These are phyloP conservation scores for Wickerhamomyces tratensis DNA, from an alignment of 805 yeast genomes.

Conservation along the genomic window DNA sequence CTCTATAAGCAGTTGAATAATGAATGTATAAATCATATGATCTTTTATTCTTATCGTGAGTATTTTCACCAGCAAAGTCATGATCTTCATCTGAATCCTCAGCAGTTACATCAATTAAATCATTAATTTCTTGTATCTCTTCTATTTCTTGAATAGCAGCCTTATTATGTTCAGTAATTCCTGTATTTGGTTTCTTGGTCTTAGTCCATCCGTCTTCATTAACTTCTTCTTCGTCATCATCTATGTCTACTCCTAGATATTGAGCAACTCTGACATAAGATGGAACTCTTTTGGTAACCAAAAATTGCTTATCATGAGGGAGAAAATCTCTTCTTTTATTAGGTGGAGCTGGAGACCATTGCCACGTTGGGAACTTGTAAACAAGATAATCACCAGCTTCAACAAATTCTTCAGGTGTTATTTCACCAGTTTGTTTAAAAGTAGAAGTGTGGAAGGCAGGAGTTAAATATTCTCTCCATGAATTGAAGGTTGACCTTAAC, in stretches of 20 bases:
- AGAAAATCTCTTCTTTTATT: constrained; percentile 55
- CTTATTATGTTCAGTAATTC: constrained; percentile 3
- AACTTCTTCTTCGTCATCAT: constrained; percentile 25
- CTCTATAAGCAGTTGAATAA: constrained; percentile 91
- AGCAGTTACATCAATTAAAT: constrained; percentile 33
- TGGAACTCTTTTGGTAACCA: constrained; percentile 87
- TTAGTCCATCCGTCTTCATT: constrained; percentile 57
- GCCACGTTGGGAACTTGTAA: constrained; percentile 94
- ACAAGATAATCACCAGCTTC: constrained; percentile 89
- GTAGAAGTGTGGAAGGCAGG: constrained; percentile 86
- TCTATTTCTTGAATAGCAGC: neutral
- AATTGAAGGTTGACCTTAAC: constrained; percentile 70
- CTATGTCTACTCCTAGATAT: constrained; percentile 33
- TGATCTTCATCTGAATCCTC: constrained; percentile 28
- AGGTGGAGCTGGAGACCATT: constrained; percentile 63
- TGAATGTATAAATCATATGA: constrained; percentile 85
- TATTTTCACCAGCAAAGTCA: constrained; percentile 26
- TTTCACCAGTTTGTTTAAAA: constrained; percentile 78
- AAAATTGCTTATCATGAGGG: constrained; percentile 79
- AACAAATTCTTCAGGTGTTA: constrained; percentile 93
- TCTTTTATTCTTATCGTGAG: constrained; percentile 34
- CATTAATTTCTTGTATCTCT: constrained; percentile 26
- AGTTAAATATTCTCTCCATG: constrained; percentile 85
- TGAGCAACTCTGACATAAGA: constrained; percentile 61
- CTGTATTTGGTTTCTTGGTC: constrained; percentile 21